Conservation (phyloP, 164 flowering plant genomes). For the Vitis amurensis region DNA sequence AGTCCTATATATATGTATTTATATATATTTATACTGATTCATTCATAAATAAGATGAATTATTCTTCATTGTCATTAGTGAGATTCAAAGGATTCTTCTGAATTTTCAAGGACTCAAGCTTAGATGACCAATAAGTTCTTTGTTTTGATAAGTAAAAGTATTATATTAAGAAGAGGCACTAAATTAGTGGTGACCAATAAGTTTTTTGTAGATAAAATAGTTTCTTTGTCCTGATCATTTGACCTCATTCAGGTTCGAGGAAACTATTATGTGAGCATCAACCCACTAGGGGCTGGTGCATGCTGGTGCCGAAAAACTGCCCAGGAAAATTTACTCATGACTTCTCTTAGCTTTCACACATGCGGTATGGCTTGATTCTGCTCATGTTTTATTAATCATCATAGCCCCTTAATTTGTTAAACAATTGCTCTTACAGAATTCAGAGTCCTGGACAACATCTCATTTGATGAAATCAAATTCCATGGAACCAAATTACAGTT, state of each 20-base stretch:
- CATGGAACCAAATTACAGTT: conserved; percentile 65
- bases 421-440: conserved; percentile 33
- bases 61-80: too few species aligned
- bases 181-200: too few species aligned
- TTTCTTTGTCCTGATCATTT: background rate
- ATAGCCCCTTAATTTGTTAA: background rate
- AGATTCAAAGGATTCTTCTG: too few species aligned
- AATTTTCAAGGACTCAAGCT: too few species aligned
- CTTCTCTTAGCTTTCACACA: conserved; percentile 72
- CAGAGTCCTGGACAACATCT: conserved; percentile 58
- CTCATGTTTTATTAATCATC: background rate
- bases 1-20: too few species aligned
- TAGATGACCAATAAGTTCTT: too few species aligned
- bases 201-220: too few species aligned
- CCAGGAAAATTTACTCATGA: conserved; percentile 74
- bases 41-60: too few species aligned
- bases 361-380: conserved; percentile 44
- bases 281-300: conserved; percentile 61
- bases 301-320: conserved; percentile 75
- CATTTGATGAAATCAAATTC: conserved; percentile 36
- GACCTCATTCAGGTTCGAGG: conserved; percentile 60
- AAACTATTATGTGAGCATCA: conserved; percentile 58
- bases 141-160: too few species aligned
- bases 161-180: too few species aligned
- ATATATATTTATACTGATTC: too few species aligned